Evolutionary conservation across 2,329 filamentous ascomycete species (phyloP), one percentile per base, ranked within the genome.

Genomic region (Cadophora gregata): DNA sequence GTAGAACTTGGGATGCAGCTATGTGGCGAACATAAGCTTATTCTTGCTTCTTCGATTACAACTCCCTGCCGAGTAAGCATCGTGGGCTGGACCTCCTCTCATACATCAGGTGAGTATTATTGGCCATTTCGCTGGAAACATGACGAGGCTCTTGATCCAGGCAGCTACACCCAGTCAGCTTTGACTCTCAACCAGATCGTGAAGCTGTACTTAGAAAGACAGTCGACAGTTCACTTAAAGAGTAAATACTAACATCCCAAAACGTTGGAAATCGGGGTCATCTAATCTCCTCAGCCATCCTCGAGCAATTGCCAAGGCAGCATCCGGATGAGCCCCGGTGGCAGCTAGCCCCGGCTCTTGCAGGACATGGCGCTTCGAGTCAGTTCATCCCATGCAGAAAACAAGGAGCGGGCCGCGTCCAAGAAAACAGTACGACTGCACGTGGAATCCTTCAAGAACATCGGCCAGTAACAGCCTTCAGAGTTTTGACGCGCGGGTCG

Each of bases 1-100:
- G 1, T 9, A 27, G n/a, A 42, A 21, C 19, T 21, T 56, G 19
- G 51, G 19, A 45, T 27, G 21, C 36, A 27, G 24, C 8, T 4
- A 29, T 45, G 36, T 59, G 36, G 38, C 56, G 6, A 14, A 45
- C 56, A 59, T 45, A 29, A 45, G 33, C 33, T 27, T 59, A n/a
- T 42, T 27, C 21, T 59, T 45, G 38, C 24, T 42, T 59, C 45
- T 14, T 45, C 36, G 56, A 38, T 4, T n/a, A 24, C 29, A 56
- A 12, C n/a, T 3, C 53, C 21, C 14, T 9, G 4, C 1, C 50
- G 4, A 19, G n/a, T 47, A 24, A 4, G 9, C 8, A 56, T 24
- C 53, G 21, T 36, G 7, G 31, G 19, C 19, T 1, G 21, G 9
- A 4, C 3, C 36, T n/a, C 2, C 4, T 38, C 19, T 24, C 8